A percentile compares a stretch with the other conserved stretches of the same genome.
These are phyloP conservation scores for Allomyces arbusculus DNA, from an alignment of 192 early-diverging fungal species.

Conservation along the genomic window DNA sequence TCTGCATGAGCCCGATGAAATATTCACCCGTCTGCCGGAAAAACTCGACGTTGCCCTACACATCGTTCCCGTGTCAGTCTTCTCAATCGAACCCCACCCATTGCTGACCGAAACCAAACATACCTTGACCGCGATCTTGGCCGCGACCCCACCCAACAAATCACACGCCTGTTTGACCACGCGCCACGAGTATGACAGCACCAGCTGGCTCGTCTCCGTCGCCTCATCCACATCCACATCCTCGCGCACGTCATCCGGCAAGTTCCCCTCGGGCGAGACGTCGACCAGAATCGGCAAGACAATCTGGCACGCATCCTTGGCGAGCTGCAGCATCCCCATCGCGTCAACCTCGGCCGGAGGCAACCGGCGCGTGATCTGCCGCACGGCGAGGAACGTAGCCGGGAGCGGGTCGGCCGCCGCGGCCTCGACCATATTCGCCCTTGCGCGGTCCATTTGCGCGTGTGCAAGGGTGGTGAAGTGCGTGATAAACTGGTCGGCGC, in stretches of 20 bases:
- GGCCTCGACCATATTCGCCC: too few species aligned
- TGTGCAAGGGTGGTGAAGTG: too few species aligned
- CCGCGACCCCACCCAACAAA: not conserved
- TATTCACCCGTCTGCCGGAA: not conserved
- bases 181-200: not conserved
- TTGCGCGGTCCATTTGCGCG: too few species aligned
- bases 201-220: not conserved
- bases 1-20: not conserved
- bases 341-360: not conserved
- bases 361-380: not conserved
- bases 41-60: not conserved
- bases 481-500: too few species aligned
- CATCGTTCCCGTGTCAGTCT: not conserved
- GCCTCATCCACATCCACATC: not conserved
- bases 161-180: not conserved
- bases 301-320: not conserved
- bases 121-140: too few species aligned
- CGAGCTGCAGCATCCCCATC: not conserved
- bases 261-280: not conserved
- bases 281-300: not conserved
- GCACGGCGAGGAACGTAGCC: not conserved
- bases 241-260: not conserved
- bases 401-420: not conserved
- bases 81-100: too few species aligned
- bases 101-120: too few species aligned